A percentile compares a stretch with the other conserved stretches of the same genome.
These are phyloP conservation scores for Xylaria sp. DNA, from an alignment of 2,329 filamentous ascomycete genomes.

Conservation along the genomic window DNA sequence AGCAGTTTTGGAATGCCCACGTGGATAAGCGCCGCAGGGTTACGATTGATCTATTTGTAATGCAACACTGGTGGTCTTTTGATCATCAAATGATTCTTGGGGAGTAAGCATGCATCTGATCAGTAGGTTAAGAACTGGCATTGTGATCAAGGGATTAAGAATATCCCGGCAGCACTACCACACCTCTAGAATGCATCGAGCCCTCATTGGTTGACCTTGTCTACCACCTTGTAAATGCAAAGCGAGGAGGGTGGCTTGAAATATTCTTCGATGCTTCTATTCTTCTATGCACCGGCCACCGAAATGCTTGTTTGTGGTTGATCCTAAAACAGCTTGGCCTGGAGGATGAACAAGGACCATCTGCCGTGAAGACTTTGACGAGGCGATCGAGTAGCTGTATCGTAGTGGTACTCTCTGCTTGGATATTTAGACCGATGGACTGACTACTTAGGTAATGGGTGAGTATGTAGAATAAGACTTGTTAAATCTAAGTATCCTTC, in stretches of 20 bases:
- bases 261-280: slow-evolving; percentile 25
- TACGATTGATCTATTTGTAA: slow-evolving; percentile 5
- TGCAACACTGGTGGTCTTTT: background rate
- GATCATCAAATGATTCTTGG: background rate
- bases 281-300: slow-evolving; percentile 13
- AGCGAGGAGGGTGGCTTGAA: background rate
- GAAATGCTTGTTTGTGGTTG: background rate
- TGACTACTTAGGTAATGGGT: background rate
- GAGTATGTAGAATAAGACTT: background rate
- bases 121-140: background rate
- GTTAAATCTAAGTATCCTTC: background rate
- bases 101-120: background rate
- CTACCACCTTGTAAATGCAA: background rate
- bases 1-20: slow-evolving; percentile 5
- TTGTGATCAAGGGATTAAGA: background rate
- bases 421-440: no score
- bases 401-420: background rate
- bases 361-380: background rate
- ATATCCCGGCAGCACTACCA: background rate
- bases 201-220: background rate
- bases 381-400: background rate
- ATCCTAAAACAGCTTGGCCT: background rate
- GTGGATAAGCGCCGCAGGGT: slow-evolving; percentile 13
- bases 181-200: background rate
- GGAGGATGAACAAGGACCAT: background rate